These are phyloP conservation scores for Monosporascus sp. DNA, from an alignment of 2,329 filamentous ascomycete genomes.

Conservation along the genomic window DNA sequence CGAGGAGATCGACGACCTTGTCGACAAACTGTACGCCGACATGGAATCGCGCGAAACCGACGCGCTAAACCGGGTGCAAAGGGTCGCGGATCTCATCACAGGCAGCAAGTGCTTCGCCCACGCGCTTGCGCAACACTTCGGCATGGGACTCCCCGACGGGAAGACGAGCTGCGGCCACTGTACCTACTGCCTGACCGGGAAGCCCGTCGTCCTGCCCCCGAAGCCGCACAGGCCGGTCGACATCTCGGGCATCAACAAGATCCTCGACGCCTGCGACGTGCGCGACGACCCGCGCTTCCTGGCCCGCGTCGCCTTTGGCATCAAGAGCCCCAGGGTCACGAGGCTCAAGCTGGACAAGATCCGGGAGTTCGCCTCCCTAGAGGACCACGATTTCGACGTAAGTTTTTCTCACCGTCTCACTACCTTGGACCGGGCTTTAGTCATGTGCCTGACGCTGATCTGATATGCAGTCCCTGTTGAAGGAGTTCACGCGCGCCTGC, in stretches of 20 bases:
- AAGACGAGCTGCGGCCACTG: conserved; percentile 50
- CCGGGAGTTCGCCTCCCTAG: conserved; percentile 46
- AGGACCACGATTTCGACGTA: conserved; percentile 49
- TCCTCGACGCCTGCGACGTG: conserved; percentile 39
- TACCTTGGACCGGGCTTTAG: conserved; percentile 1
- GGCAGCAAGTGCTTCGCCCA: conserved; percentile 45
- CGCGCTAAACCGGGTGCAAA: conserved; percentile 43
- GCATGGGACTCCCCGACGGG: conserved; percentile 41
- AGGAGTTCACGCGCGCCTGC: conserved; percentile 25
- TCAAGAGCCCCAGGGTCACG: conserved; percentile 50
- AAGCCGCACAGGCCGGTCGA: conserved; percentile 36
- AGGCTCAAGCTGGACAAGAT: conserved; percentile 41
- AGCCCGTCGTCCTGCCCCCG: conserved; percentile 32
- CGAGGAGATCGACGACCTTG: conserved; percentile 38
- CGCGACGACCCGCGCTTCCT: conserved; percentile 55
- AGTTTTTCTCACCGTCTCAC: conserved; percentile 8
- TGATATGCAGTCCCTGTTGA: conserved; percentile 17
- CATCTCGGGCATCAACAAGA: conserved; percentile 30
- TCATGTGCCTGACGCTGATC: conserved; percentile 4
- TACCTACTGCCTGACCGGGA: conserved; percentile 40
- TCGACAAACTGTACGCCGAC: conserved; percentile 41
- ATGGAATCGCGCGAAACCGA: conserved; percentile 49
- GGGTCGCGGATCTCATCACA: conserved; percentile 51
- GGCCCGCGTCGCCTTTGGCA: conserved; percentile 57
- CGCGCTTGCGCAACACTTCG: conserved; percentile 51